Evolutionary conservation across 306 rosid species (phyloP), one percentile per base, ranked within the genome.

Genomic region (Crotalaria pallida): DNA sequence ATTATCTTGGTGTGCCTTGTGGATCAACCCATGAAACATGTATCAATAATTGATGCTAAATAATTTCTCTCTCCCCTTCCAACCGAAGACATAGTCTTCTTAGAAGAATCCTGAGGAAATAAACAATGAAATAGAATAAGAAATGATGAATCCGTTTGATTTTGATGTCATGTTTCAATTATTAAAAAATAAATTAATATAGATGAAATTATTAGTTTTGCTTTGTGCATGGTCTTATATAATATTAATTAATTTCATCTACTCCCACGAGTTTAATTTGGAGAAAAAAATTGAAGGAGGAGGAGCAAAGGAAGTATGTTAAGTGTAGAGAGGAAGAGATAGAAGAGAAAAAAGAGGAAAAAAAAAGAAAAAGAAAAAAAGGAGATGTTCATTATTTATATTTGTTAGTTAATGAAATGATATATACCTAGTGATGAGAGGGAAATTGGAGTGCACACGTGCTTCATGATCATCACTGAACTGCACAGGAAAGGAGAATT

Each of bases 401-500:
- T 56, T 6, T 53, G 44, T 22, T 69, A 57, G 65, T 38, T 72
- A 58, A 71, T 67, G 80, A 69, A 21, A 49, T 59, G 63, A 52
- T 73, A 52, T 5, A 7, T 87, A 88, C 96, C 88, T 83, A 7
- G 34, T 0, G 84, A 80, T 81, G 89, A 79, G 87, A 83, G 24
- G 74, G 84, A 84, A 85, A 88, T 77, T 89, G 51, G 85, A 71
- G 81, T 33, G 68, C 72, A 81, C 99, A 95, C 96, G 96, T 91
- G 99, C 66, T 88, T 79, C 87, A 76, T 89, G 79, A 82, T 82
- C 87, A 49, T 82, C 81, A 55, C 62, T 52, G 75, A 65, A 71
- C 88, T 82, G 84, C 85, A 80, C 63, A 58, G 71, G 78, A 79
- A 77, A 72, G 41, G 41, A 83, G 85, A 75, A 77, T 74, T 79